These are phyloP conservation scores for Cutaneotrichosporon sp. DNA, from an alignment of 1,284 basidiomycete species.

Conservation along the genomic window DNA sequence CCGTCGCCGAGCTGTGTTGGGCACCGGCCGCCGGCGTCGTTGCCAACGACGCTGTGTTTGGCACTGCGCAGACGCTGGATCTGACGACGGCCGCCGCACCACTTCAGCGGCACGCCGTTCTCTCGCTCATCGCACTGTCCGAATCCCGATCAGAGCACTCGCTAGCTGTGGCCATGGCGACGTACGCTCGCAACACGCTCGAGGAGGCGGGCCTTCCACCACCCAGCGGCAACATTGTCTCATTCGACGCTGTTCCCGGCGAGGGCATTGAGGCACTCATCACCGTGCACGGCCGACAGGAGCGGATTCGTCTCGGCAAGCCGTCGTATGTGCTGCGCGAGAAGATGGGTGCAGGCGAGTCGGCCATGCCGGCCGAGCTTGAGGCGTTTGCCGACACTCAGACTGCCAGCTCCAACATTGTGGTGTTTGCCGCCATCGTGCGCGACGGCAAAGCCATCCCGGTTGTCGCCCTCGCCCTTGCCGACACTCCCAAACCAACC, in stretches of 20 bases:
- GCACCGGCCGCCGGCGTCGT: constrained; percentile 47
- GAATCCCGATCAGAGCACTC: constrained; percentile 95
- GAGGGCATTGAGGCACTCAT: constrained; percentile 74
- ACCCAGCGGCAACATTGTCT: constrained; percentile 48
- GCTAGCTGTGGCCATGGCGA: constrained; percentile 82
- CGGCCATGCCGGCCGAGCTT: constrained; percentile 55
- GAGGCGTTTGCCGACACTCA: constrained; percentile 63
- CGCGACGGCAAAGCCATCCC: constrained; percentile 50
- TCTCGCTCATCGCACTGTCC: constrained; percentile 75
- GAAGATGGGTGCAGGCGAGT: constrained; percentile 29
- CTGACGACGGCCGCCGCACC: constrained; percentile 41
- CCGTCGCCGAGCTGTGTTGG: constrained; percentile 72
- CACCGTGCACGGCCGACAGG: constrained; percentile 48
- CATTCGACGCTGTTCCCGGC: constrained; percentile 83
- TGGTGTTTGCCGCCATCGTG: constrained; percentile 71
- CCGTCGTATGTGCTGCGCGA: constrained; percentile 56
- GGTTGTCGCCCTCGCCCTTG: constrained; percentile 66
- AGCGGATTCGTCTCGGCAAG: constrained; percentile 65
- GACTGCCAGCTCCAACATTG: constrained; percentile 66
- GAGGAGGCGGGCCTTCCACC: constrained; percentile 51
- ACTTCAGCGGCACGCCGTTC: constrained; percentile 56
- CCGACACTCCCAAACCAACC: constrained; percentile 76
- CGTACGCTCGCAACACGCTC: constrained; percentile 68
- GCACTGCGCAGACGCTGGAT: constrained; percentile 37
- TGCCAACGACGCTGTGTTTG: constrained; percentile 17